Conservation (phyloP, 768 basidiomycete genomes). For the Phlegmacium glaucopus region DNA sequence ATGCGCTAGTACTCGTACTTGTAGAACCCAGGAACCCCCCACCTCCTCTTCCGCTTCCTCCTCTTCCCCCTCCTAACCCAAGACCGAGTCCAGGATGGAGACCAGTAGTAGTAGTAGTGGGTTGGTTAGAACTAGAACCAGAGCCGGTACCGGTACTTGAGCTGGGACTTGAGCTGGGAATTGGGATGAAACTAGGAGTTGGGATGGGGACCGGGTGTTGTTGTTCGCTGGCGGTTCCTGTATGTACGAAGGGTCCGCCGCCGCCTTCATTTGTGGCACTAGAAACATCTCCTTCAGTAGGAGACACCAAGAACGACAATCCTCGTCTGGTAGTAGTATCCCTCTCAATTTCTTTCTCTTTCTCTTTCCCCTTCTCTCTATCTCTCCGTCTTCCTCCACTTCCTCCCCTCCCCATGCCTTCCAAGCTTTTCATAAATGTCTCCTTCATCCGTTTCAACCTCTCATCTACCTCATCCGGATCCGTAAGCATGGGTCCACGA, state of each 20-base stretch:
- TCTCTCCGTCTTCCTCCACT: slow-evolving; percentile 17
- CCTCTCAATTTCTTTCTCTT: slow-evolving; percentile 11
- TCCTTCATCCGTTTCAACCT: slow-evolving; percentile 64
- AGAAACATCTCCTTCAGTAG: not conserved
- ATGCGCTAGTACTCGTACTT: not conserved
- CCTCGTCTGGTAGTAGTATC: slow-evolving; percentile 1
- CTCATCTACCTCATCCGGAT: slow-evolving; percentile 63
- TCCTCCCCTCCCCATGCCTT: slow-evolving; percentile 44
- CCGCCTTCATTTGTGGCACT: not conserved
- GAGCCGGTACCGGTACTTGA: not conserved
- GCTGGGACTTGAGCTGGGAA: not conserved
- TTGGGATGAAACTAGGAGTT: no score
- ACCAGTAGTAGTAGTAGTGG: no score
- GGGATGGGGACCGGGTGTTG: no score
- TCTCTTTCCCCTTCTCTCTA: slow-evolving; percentile 9
- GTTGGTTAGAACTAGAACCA: not conserved
- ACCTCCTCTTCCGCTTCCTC: no score
- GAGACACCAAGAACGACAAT: not conserved
- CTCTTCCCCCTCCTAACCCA: no score
- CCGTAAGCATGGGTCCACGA: slow-evolving; percentile 58
- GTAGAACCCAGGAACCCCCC: no score
- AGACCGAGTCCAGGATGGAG: no score
- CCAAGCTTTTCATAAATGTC: slow-evolving; percentile 59
- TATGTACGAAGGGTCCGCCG: no score
- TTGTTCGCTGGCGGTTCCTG: no score